phyloP scores from a whole-genome alignment of 2,329 filamentous ascomycete species.

The Claviceps spartinae region DNA sequence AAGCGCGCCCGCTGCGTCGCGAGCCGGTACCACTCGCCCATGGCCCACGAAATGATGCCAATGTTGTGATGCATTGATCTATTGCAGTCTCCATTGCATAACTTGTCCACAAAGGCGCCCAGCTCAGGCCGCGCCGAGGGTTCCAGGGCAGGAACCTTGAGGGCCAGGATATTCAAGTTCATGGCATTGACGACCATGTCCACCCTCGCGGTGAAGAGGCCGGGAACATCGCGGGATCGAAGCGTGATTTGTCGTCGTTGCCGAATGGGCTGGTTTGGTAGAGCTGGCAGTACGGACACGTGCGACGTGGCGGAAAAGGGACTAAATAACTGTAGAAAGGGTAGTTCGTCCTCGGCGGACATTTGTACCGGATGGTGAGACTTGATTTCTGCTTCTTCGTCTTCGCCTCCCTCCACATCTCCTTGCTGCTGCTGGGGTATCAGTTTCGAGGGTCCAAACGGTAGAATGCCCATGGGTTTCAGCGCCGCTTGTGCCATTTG shows the following conservation, averaged over 20 bases:
- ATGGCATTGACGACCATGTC: slow-evolving; percentile 45
- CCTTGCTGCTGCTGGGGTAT: slow-evolving; percentile 10
- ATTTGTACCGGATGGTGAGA: slow-evolving; percentile 55
- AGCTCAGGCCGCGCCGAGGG: slow-evolving; percentile 46
- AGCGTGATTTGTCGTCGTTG: slow-evolving; percentile 46
- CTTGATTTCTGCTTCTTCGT: slow-evolving; percentile 27
- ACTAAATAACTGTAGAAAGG: slow-evolving; percentile 59
- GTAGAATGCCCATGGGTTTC: slow-evolving; percentile 37
- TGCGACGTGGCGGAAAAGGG: slow-evolving; percentile 48
- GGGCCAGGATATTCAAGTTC: slow-evolving; percentile 33
- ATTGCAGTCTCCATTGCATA: slow-evolving; percentile 25
- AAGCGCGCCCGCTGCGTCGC: slow-evolving; percentile 47
- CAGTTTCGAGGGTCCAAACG: slow-evolving; percentile 29
- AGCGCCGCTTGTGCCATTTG: slow-evolving; percentile 34
- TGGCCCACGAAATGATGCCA: slow-evolving; percentile 49
- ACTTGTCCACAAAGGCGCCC: slow-evolving; percentile 33
- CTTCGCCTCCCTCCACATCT: slow-evolving; percentile 14
- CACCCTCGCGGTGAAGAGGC: slow-evolving; percentile 44
- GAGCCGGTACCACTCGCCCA: slow-evolving; percentile 53
- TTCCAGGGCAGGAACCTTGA: slow-evolving; percentile 43
- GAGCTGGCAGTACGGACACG: slow-evolving; percentile 30
- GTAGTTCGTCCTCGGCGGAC: slow-evolving; percentile 48
- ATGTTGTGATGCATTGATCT: slow-evolving; percentile 43
- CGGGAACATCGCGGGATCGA: slow-evolving; percentile 24
- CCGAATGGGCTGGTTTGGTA: slow-evolving; percentile 22